Percentiles rank a stretch among this genome's conserved stretches.
These are phyloP conservation scores for Zea mays DNA, from an alignment of 176 grass and related monocot species.

Conservation along the genomic window Zm-B73-REFERENCE-NAM-5.0 NC_050098.1:107116001-107116500, in stretches of 20 bases:
- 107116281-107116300: conserved; percentile 70
- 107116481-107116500: conserved; percentile 68
- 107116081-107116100: conserved; percentile 63
- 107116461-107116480: conserved; percentile 62
- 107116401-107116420: conserved; percentile 38
- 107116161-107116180: neutral
- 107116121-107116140: neutral
- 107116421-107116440: conserved; percentile 57
- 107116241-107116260: too few species aligned
- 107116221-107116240: too few species aligned
- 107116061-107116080: conserved; percentile 48
- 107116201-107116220: too few species aligned
- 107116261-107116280: neutral
- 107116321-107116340: conserved; percentile 51
- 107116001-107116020: conserved; percentile 46
- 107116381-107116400: conserved; percentile 70
- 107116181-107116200: neutral
- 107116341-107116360: conserved; percentile 51
- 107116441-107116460: conserved; percentile 50
- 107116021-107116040: conserved; percentile 1
- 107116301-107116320: conserved; percentile 54
- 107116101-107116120: neutral
- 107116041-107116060: conserved; percentile 9
- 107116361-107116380: conserved; percentile 45
- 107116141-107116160: neutral